Conservation (phyloP, 2,329 filamentous ascomycete species). For the Tolypocladium amazonense region DNA sequence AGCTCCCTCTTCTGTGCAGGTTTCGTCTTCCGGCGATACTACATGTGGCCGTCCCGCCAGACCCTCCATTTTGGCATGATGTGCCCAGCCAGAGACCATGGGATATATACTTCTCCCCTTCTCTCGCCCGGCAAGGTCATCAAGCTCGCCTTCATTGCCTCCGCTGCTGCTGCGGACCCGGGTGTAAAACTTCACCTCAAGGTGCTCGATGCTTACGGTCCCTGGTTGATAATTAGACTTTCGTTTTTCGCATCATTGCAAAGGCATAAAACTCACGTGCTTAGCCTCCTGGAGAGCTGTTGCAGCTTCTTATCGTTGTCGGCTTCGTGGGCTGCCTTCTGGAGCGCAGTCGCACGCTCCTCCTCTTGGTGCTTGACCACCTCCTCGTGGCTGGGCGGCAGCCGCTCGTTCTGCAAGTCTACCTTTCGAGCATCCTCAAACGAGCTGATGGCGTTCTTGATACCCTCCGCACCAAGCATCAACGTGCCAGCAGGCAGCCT, state of each 20-base stretch:
- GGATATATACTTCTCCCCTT: not conserved
- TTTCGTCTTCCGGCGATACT: not conserved
- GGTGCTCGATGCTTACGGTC: constrained; percentile 18
- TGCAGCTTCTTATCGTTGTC: constrained; percentile 86
- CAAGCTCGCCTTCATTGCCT: not conserved
- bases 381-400: constrained; percentile 88
- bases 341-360: constrained; percentile 70
- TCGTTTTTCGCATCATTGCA: not conserved
- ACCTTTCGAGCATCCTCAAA: constrained; percentile 97
- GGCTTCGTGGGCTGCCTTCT: constrained; percentile 77
- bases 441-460: constrained; percentile 94
- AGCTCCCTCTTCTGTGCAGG: not conserved
- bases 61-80: not conserved
- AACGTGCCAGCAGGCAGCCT: constrained; percentile 88
- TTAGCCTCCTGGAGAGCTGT: constrained; percentile 79
- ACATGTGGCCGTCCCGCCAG: not conserved
- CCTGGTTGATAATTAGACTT: constrained; percentile 9
- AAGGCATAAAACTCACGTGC: constrained; percentile 57
- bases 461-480: constrained; percentile 95
- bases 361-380: constrained; percentile 74
- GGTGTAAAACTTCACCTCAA: not conserved
- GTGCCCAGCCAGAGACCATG: not conserved
- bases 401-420: constrained; percentile 88
- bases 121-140: not conserved
- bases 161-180: not conserved